These are phyloP conservation scores for Auricularia heimuer DNA, from an alignment of 768 basidiomycete genomes.

Conservation along the genomic window DNA sequence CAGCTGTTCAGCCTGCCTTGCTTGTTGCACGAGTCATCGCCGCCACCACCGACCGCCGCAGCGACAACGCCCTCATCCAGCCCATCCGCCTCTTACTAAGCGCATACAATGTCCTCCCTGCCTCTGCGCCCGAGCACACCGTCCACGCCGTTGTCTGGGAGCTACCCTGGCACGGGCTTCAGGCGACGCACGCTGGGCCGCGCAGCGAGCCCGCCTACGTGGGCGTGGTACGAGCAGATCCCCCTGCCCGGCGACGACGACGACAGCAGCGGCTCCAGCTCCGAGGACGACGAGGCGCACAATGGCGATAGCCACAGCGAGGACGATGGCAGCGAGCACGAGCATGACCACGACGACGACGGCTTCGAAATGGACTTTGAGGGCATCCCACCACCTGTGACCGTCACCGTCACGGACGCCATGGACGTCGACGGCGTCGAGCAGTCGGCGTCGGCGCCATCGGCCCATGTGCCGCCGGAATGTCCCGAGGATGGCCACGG, in stretches of 20 bases:
- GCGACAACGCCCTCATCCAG: neutral
- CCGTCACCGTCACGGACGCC: neutral
- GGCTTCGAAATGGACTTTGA: conserved; percentile 9
- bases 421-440: neutral
- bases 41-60: neutral
- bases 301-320: conserved; percentile 10
- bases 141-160: neutral
- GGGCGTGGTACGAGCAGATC: conserved; percentile 89
- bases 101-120: neutral
- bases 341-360: conserved; percentile 22
- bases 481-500: conserved; percentile 22
- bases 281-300: conserved; percentile 2
- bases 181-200: conserved; percentile 37
- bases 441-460: neutral
- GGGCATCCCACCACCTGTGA: neutral
- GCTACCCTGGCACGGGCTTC: neutral
- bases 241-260: conserved; percentile 44
- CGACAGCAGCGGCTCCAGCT: conserved; percentile 34
- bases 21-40: neutral
- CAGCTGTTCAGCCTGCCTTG: no score
- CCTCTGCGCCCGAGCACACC: neutral
- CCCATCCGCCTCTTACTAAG: neutral
- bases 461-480: neutral
- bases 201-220: conserved; percentile 75
- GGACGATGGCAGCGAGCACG: conserved; percentile 13